Base-by-base conservation (phyloP, 1,284 basidiomycete genomes). In the Malassezia equina region DNA sequence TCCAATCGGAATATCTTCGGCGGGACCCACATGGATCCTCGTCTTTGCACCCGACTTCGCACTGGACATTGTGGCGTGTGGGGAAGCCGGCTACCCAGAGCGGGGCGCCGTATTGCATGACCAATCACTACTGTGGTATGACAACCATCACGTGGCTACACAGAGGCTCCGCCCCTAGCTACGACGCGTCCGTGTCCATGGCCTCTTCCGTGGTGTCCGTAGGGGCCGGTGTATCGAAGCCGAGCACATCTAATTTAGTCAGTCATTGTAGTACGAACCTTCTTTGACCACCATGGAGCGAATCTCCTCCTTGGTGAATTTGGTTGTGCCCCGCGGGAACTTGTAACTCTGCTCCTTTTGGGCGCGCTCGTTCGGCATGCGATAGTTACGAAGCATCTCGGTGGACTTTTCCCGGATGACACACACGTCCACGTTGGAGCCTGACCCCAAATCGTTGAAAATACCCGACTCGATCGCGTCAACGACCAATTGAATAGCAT, bases 361-460 rank as follows among this genome's bases (percentile, higher is more conserved):
- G 4, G 63, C 72, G 9, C 72, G 52, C 51, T 73, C 64, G 50
- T 73, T 73, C 12, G 71, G 71, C 32, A 59, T 71, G 8, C 60
- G 61, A 59, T 69, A 70, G 54, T 72, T 71, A 34, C 72, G 53
- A 39, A 70, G 52, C 44, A 66, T 65, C 46, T 74, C 66, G 0
- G 72, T 71, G 44, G 59, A 58, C n/a, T 58, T 46, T 43, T 73
- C 67, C 23, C 67, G 66, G 53, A 99, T 94, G 58, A 98, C 82
- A 75, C 90, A 93, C 0, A 91, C 91, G 75, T 99, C 94, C 66
- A 98, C 84, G 75, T 99, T 98, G 19, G 87, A 90, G 48, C 94
- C 94, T 0, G 90, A 95, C 8, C 94, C 94, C 36, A 98, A 81
- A 79, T 99, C 94, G 79, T 99, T 98, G 81, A 95, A 98, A 75